Base-by-base conservation (phyloP, 768 basidiomycete genomes). In the Phlebiopsis flavidoalba region DNA sequence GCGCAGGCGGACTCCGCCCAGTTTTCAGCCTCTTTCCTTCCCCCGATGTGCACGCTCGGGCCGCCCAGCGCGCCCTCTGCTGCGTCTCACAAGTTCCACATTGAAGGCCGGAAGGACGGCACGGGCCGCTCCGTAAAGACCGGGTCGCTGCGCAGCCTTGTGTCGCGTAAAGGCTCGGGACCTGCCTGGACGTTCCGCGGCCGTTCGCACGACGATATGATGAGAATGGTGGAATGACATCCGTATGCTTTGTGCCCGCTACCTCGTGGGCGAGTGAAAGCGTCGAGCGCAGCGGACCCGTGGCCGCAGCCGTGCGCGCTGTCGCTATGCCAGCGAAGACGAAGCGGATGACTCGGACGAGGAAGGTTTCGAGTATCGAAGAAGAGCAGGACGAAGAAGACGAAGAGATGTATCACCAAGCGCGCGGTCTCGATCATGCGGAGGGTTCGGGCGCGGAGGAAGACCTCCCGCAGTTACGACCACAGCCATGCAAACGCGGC, bases 181-280 rank as follows among this genome's bases (percentile, higher is more conserved):
- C 81, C 85, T 67, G 92, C 92, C 31, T 98, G 91, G 86, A 91
- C 87, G 53, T 98, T 99, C 81, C 83, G 94, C 37, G 83, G 91
- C 50, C 77, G 96, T 61, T 89, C 87, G 60, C 85, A 90, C 65
- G 96, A 98, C 64, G 96, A 98, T 66, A 94, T 98, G 93, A 93
- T 98, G 93, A n/a, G 97, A 99, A 76, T 97, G 97, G 93, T 99
- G 97, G 97, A 98, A 98, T 70, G 97, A 98, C 70, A 80, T 95
- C 45, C 76, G 92, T 62, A 95, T 95, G 93, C 77, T 96, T 45
- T 95, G 94, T 67, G 93, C 95, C 21, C 75, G 93, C 63, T 98
- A 97, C 71, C 81, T 99, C 57, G 93, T 98, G 45, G n/a, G 94
- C 95, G 36, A 91, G 89, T 64, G 97, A 98, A 76, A 82, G 86